These are phyloP conservation scores for Claviceps sorghi DNA, from an alignment of 2,329 filamentous ascomycete genomes.

Conservation along the genomic window DNA sequence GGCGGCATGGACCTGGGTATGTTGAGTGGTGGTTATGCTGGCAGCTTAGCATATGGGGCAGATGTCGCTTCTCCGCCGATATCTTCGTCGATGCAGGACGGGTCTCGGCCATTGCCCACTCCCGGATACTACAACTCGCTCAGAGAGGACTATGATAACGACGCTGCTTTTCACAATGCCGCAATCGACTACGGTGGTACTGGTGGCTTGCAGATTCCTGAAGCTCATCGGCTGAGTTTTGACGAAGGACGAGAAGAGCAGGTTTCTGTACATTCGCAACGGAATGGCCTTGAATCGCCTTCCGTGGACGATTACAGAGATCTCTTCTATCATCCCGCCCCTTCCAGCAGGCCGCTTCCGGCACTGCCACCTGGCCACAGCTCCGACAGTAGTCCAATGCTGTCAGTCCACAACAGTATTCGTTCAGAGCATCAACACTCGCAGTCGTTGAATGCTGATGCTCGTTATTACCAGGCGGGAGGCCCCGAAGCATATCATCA, in stretches of 20 bases:
- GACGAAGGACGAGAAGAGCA: constrained; percentile 75
- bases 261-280: constrained; percentile 39
- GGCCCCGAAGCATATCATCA: constrained; percentile 38
- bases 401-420: constrained; percentile 28
- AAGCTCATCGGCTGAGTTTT: constrained; percentile 63
- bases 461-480: constrained; percentile 23
- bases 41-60: constrained; percentile 35
- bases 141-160: constrained; percentile 15
- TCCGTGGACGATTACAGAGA: constrained; percentile 65
- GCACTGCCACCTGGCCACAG: constrained; percentile 45
- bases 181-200: constrained; percentile 79
- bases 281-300: constrained; percentile 50
- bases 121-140: constrained; percentile 21
- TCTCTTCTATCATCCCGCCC: constrained; percentile 84
- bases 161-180: constrained; percentile 39
- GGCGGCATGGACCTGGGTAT: constrained; percentile 56
- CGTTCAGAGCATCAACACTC: constrained; percentile 32
- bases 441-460: constrained; percentile 34
- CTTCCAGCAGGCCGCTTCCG: constrained; percentile 49
- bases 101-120: constrained; percentile 34
- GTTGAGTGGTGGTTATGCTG: constrained; percentile 56
- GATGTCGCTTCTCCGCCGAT: constrained; percentile 27
- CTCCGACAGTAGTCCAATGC: constrained; percentile 44
- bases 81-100: constrained; percentile 26
- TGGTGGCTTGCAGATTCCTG: constrained; percentile 72